Evolutionary conservation across 257 asterid genomes (phyloP), one percentile per base, ranked within the genome.

Genomic region (Verbascum thapsus): DNA sequence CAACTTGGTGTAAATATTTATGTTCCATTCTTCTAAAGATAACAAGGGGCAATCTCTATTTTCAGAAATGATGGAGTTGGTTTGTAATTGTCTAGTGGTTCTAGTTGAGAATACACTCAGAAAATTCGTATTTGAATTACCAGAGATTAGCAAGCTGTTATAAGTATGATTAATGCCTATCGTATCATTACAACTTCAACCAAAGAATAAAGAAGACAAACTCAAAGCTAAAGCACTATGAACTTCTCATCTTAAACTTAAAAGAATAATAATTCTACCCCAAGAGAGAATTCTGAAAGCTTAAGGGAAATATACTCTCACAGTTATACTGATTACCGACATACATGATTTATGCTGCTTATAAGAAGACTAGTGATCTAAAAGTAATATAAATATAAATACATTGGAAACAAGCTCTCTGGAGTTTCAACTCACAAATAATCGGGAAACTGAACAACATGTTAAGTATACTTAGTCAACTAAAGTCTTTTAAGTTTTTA

Each of bases 401-500:
- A 44, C 10, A 55, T 38, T 15, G 3, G 40, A 66, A 56, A 57
- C 50, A 9, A 45, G 58, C 35, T 12, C 18, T 18, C 58, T 43
- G 12, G 18, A 50, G 49, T 54, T 30, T 41, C 5, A 32, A 22
- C 32, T 43, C 50, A 34, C 10, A 11, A 51, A 53, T n/a, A 43
- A 43, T 38, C 11, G 22, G 13, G 37, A 48, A 19, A 15, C 16
- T 47, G 22, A 41, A 17, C 47, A 47, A 18, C 34, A 26, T 2
- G 8, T 22, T 13, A 20, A 2, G n/a, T 58, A 61, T 32, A 45
- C 32, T 32, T 26, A 22, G 20, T n/a, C 32, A 26, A 5, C 5
- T 26, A 26, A 26, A 26, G 32, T 26, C 32, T 26, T 26, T 5
- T 26, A 26, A 26, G 2, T 5, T 26, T 26, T 5, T 26, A 26